A percentile compares a stretch with the other conserved stretches of the same genome.
Conservation (phyloP, 2,329 filamentous ascomycete genomes). For the Coleophoma cylindrospora region DNA sequence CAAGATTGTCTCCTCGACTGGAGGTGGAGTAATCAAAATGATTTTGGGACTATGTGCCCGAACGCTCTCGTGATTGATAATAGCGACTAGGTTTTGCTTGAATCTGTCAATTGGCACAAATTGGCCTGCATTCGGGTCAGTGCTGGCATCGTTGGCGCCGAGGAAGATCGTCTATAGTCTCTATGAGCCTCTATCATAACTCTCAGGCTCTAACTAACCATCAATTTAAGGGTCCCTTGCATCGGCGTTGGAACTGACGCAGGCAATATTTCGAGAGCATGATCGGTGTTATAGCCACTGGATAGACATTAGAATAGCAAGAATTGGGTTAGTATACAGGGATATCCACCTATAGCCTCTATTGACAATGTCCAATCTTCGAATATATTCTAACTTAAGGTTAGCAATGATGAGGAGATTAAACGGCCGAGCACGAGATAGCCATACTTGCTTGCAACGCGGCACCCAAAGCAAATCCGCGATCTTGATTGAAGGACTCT, state of each 20-base stretch:
- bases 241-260: constrained; percentile 14
- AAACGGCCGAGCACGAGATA: background rate
- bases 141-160: constrained; percentile 82
- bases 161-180: constrained; percentile 54
- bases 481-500: constrained; percentile 12
- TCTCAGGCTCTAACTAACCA: constrained; percentile 4
- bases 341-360: constrained; percentile 12
- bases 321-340: constrained; percentile 16
- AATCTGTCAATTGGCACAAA: constrained; percentile 71
- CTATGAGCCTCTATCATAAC: background rate
- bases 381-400: constrained; percentile 11
- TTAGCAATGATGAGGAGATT: background rate
- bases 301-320: constrained; percentile 10
- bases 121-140: constrained; percentile 57
- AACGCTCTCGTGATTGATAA: constrained; percentile 68
- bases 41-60: constrained; percentile 65
- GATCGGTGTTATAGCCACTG: constrained; percentile 19
- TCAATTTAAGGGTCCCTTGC: constrained; percentile 14
- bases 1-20: constrained; percentile 68
- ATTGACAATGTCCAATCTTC: constrained; percentile 19
- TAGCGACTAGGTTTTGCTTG: constrained; percentile 62
- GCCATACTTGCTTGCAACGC: constrained; percentile 16
- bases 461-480: constrained; percentile 17
- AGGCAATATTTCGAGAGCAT: constrained; percentile 12
- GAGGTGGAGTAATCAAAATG: constrained; percentile 78